These are phyloP conservation scores for Pseudogymnoascus sp. DNA, from an alignment of 2,329 filamentous ascomycete genomes.

Conservation along the genomic window DNA sequence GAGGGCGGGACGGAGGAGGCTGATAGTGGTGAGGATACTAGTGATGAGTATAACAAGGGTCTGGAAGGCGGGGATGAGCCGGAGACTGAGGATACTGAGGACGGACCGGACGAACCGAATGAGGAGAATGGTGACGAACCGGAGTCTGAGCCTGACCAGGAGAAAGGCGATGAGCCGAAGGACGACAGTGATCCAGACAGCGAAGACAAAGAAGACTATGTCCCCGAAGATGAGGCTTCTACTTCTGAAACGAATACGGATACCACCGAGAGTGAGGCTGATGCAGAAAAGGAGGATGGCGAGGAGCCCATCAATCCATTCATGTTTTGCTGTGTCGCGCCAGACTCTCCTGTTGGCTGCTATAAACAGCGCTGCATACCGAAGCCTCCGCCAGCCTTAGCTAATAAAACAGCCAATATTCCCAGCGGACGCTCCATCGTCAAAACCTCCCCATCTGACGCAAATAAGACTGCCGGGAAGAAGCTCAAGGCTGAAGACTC, in stretches of 20 bases:
- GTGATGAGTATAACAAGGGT: not conserved
- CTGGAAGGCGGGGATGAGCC: not conserved
- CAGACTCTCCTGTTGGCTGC: too few species aligned
- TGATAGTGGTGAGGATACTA: not conserved
- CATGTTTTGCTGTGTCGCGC: too few species aligned
- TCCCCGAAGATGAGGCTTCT: not conserved
- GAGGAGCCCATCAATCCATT: not conserved
- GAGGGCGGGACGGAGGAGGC: not conserved
- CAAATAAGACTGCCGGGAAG: not conserved
- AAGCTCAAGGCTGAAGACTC: not conserved
- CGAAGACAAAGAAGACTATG: not conserved
- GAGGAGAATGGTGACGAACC: slow-evolving; percentile 20
- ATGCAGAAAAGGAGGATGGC: not conserved
- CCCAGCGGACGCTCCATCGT: not conserved
- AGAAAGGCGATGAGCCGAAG: not conserved
- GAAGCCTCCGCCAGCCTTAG: not conserved
- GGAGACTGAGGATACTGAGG: not conserved
- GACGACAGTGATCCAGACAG: not conserved
- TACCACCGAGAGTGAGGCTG: not conserved
- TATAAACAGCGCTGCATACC: not conserved
- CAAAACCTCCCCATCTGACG: not conserved
- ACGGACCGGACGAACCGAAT: too few species aligned
- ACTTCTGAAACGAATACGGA: not conserved
- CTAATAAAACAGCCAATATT: not conserved
- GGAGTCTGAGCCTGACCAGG: slow-evolving; percentile 53